These are phyloP conservation scores for Mycena rosella DNA, from an alignment of 768 basidiomycete genomes.

Conservation along the genomic window DNA sequence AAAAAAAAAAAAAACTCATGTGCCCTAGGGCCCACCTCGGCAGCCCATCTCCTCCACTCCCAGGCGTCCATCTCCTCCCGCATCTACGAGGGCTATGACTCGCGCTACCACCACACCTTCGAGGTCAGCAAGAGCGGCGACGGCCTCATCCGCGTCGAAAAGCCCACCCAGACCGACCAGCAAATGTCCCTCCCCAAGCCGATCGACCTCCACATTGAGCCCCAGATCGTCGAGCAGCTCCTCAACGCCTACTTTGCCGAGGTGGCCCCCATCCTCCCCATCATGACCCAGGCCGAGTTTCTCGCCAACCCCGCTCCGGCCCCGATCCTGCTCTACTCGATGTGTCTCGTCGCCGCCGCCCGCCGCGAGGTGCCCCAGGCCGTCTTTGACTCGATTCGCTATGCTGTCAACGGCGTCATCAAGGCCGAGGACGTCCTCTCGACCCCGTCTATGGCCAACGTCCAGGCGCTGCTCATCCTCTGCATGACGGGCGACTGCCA, in stretches of 20 bases:
- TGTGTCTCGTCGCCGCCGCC: slow-evolving; percentile 93
- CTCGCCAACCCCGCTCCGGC: slow-evolving; percentile 79
- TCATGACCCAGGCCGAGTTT: slow-evolving; percentile 92
- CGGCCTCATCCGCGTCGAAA: slow-evolving; percentile 87
- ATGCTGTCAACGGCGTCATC: slow-evolving; percentile 87
- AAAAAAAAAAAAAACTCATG: too few species aligned
- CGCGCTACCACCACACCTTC: slow-evolving; percentile 89
- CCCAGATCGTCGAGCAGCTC: slow-evolving; percentile 82
- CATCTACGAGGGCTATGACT: slow-evolving; percentile 89
- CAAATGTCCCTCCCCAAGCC: slow-evolving; percentile 69
- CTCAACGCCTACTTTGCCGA: slow-evolving; percentile 94
- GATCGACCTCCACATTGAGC: slow-evolving; percentile 80
- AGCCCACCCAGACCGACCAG: slow-evolving; percentile 69
- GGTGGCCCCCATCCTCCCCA: slow-evolving; percentile 89
- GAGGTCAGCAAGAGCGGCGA: slow-evolving; percentile 88
- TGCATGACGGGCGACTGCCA: slow-evolving; percentile 93
- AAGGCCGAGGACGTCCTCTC: slow-evolving; percentile 93
- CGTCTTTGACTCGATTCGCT: slow-evolving; percentile 92
- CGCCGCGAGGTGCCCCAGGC: slow-evolving; percentile 85
- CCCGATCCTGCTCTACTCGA: slow-evolving; percentile 90
- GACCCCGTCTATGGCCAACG: slow-evolving; percentile 86
- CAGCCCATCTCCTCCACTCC: slow-evolving; percentile 91
- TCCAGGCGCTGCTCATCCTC: slow-evolving; percentile 88
- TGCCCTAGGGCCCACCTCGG: slow-evolving; percentile 90
- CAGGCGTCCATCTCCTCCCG: slow-evolving; percentile 88